These are phyloP conservation scores for Solanum chiquidenum DNA, from an alignment of 257 asterid genomes.

Conservation along the genomic window DNA sequence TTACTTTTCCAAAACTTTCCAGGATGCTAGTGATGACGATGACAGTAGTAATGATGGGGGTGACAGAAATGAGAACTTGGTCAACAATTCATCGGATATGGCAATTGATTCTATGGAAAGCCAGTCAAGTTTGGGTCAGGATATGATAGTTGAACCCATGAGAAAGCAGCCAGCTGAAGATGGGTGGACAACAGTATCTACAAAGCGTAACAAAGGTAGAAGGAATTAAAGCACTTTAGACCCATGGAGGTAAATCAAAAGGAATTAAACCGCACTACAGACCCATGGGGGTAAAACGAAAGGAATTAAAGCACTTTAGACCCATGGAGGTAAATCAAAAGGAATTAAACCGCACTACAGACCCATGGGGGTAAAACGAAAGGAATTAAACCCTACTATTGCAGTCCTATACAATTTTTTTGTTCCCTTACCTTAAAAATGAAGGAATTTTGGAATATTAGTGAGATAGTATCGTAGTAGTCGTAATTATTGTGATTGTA, in stretches of 20 bases:
- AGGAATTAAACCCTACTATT: not conserved
- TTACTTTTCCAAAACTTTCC: not conserved
- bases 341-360: too few relatives aligned
- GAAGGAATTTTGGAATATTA: not conserved
- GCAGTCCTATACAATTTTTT: not conserved
- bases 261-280: not conserved
- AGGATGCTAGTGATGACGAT: not conserved
- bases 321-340: too few relatives aligned
- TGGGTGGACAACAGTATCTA: constrained; percentile 41
- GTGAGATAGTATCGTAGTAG: not conserved
- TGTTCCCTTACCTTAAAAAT: not conserved
- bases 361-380: too few relatives aligned
- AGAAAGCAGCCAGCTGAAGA: constrained; percentile 19
- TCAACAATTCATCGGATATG: constrained; percentile 28
- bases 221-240: constrained; percentile 1
- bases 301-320: not conserved
- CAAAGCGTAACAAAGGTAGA: constrained; percentile 35
- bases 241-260: not conserved
- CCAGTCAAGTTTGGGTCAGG: constrained; percentile 3
- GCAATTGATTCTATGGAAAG: constrained; percentile 31
- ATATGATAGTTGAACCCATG: not conserved
- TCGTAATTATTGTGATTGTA: not conserved
- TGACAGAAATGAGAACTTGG: constrained; percentile 1
- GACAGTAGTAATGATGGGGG: constrained; percentile 23
- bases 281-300: not conserved